These are phyloP conservation scores for Dispira parvispora DNA, from an alignment of 192 early-diverging fungal genomes.

Conservation along the genomic window DNA sequence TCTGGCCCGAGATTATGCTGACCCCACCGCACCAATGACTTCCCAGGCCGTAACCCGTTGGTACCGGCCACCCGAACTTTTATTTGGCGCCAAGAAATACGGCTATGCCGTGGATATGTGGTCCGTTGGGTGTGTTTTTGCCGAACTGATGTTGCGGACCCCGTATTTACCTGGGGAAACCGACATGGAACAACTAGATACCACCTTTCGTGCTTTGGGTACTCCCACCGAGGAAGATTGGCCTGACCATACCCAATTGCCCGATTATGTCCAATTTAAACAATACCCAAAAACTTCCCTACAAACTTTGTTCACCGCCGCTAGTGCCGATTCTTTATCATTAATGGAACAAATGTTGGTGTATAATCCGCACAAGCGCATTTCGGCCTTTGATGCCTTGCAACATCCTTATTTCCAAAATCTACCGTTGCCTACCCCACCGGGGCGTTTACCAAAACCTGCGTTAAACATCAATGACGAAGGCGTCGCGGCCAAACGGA, in stretches of 20 bases:
- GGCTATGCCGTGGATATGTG: slow-evolving; percentile 86
- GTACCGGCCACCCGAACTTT: slow-evolving; percentile 91
- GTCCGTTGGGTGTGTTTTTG: slow-evolving; percentile 97
- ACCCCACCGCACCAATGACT: slow-evolving; percentile 65
- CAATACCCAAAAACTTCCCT: slow-evolving; percentile 55
- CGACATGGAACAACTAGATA: slow-evolving; percentile 57
- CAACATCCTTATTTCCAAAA: slow-evolving; percentile 10
- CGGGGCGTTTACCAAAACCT: slow-evolving; percentile 3
- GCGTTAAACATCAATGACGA: slow-evolving; percentile 11
- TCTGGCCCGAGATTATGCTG: slow-evolving; percentile 88
- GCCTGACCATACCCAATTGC: slow-evolving; percentile 54
- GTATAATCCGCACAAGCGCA: slow-evolving; percentile 70
- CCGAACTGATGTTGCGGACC: slow-evolving; percentile 80
- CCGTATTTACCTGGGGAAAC: slow-evolving; percentile 80
- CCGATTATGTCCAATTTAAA: slow-evolving; percentile 56
- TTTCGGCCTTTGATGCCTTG: slow-evolving; percentile 45
- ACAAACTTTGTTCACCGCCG: slow-evolving; percentile 61
- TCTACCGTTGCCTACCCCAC: not conserved
- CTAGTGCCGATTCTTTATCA: slow-evolving; percentile 65
- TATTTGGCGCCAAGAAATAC: slow-evolving; percentile 80
- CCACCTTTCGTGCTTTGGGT: slow-evolving; percentile 63
- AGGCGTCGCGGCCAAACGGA: slow-evolving; percentile 1
- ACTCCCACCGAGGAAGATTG: slow-evolving; percentile 70
- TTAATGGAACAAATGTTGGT: slow-evolving; percentile 72
- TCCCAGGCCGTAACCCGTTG: slow-evolving; percentile 91